Evolutionary conservation across 1,284 basidiomycete genomes (phyloP).

Genomic region (Wallemia hederae): DNA sequence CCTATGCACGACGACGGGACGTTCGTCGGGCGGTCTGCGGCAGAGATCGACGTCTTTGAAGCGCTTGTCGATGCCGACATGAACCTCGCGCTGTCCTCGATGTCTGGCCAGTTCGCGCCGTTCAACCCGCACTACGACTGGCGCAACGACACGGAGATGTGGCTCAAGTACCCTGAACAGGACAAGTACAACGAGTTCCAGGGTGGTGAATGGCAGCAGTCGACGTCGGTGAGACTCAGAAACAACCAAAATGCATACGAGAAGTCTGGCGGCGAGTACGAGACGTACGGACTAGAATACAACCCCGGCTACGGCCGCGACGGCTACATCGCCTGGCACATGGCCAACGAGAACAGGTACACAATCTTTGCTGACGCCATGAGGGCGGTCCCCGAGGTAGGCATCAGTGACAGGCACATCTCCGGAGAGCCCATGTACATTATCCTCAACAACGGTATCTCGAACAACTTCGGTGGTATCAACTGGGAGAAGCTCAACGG

Average conservation of each 20-base stretch:
- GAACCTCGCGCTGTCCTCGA: not conserved
- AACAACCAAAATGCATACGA: not conserved
- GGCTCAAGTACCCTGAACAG: not conserved
- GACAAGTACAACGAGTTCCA: not conserved
- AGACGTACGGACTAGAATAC: not conserved
- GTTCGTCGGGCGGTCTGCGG: conserved; percentile 19
- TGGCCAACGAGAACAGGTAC: not conserved
- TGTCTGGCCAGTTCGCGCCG: not conserved
- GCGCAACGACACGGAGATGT: not conserved
- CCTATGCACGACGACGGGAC: conserved; percentile 22
- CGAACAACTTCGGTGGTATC: not conserved
- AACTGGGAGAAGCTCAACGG: not conserved
- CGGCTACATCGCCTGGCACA: not conserved
- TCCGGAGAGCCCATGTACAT: not conserved
- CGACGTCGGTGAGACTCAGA: not conserved
- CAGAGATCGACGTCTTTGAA: conserved; percentile 27
- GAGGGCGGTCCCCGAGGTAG: not conserved
- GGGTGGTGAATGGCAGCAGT: not conserved
- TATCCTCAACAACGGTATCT: not conserved
- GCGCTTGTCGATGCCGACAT: not conserved
- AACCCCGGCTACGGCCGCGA: not conserved
- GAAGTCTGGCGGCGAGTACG: not conserved
- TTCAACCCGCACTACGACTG: conserved; percentile 1
- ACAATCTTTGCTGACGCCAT: not conserved
- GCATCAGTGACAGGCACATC: not conserved